These are phyloP conservation scores for Phlebiopsis gigantea DNA, from an alignment of 768 basidiomycete genomes.

Conservation along the genomic window DNA sequence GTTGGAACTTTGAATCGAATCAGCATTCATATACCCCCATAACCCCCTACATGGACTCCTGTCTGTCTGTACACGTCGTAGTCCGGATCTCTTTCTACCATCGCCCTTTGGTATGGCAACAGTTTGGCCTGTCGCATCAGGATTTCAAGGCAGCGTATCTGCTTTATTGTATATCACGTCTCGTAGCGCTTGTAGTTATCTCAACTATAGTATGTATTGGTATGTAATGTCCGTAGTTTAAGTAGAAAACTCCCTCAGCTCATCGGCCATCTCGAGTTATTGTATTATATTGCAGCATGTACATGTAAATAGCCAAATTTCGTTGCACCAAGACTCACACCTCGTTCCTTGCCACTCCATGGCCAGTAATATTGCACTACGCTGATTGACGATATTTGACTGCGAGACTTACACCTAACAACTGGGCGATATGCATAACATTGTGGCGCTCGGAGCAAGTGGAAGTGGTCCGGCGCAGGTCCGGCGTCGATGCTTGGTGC, in stretches of 20 bases:
- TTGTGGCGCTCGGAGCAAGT: not conserved
- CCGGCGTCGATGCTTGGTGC: no score
- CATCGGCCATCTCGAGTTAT: not conserved
- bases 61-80: not conserved
- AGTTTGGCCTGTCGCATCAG: not conserved
- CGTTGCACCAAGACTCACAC: no score
- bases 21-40: not conserved
- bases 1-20: conserved; percentile 25
- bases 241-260: not conserved
- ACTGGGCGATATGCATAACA: not conserved
- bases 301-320: no score
- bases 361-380: not conserved
- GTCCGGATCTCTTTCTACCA: not conserved
- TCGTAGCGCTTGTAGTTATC: not conserved
- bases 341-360: no score
- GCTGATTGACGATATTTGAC: not conserved
- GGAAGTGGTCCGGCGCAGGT: no score
- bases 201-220: not conserved
- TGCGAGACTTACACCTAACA: not conserved
- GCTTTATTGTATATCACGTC: not conserved
- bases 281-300: no score
- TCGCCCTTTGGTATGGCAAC: not conserved
- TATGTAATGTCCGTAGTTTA: not conserved
- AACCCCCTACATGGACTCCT: not conserved
- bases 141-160: not conserved